Evolutionary conservation across 768 basidiomycete genomes (phyloP), one percentile per base, ranked within the genome.

Genomic region (Panellus pusillus): DNA sequence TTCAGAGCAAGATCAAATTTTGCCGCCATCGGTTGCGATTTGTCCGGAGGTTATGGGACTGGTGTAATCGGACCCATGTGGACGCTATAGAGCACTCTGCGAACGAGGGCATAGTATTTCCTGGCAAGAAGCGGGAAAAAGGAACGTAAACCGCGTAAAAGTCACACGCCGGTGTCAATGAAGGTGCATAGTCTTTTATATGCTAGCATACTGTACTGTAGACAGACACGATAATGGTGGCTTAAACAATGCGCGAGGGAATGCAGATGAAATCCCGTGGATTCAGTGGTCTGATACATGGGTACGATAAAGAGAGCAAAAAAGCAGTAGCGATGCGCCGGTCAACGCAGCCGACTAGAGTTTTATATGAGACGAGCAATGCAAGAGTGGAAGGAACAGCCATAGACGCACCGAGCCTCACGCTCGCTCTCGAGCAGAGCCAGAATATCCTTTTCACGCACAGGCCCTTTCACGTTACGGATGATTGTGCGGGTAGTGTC

Each of bases 391-490:
- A 6, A 20, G 35, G 9, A 24, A 24, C 24, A 24, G 24, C 3
- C 24, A 2, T 11, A 13, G 36, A 84, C 93, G 66, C 68, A 97
- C 97, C 97, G 92, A 66, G 97, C 97, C 80, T 99, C 97, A 76
- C 97, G 92, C 77, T 99, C 97, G 71, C 89, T 90, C 81, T 99
- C 97, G 68, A 98, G 79, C 62, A 99, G 79, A 63, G 95, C 93
- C 58, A 99, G 81, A 68, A 98, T 97, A 72, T 99, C 97, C 73
- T 94, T 84, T 75, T 93, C 89, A 60, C 92, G 79, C 55, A 98
- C 95, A 57, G 97, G 96, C 1, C 97, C 97, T 76, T 98, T 98
- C 63, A 98, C 96, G 78, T 99, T 99, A 48, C 96, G 91, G 74
- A 98, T 96, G 74, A 99, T 97, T 62, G 91, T 89, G 66, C 96